Evolutionary conservation across 208 protist genomes (phyloP).

Genomic region (Balamuthia mandrillaris): DNA sequence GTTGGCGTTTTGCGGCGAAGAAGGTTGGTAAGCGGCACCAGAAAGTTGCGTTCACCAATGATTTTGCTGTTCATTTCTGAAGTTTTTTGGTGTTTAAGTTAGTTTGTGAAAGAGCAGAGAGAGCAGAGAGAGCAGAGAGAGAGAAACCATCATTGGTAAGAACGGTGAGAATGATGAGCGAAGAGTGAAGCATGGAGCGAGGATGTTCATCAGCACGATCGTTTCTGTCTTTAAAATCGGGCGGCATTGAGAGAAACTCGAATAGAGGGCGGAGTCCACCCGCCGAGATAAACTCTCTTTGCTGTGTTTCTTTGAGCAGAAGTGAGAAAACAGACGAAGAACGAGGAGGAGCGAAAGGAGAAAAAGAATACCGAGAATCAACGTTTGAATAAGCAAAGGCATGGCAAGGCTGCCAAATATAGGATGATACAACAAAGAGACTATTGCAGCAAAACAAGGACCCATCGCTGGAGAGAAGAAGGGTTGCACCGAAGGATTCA

Average conservation of each 20-base stretch:
- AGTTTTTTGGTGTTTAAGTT: background rate
- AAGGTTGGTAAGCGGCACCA: conserved; percentile 11
- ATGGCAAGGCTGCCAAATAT: conserved; percentile 15
- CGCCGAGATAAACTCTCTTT: background rate
- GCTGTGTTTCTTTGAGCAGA: background rate
- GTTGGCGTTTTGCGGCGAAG: background rate
- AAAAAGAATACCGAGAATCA: too few species aligned
- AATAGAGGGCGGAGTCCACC: conserved; percentile 31
- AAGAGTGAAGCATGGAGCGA: conserved; percentile 14
- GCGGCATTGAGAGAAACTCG: conserved; percentile 17
- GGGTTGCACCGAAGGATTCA: too few species aligned
- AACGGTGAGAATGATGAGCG: background rate
- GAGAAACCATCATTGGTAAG: background rate
- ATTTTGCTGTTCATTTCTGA: conserved; percentile 9
- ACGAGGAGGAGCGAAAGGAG: too few species aligned
- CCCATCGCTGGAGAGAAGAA: too few species aligned
- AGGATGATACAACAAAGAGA: conserved; percentile 20
- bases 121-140: background rate
- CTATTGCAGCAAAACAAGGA: too few species aligned
- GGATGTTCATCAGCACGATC: background rate
- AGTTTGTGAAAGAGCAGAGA: background rate
- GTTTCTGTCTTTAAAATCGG: too few species aligned
- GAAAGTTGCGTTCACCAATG: conserved; percentile 36
- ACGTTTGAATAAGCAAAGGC: conserved; percentile 22
- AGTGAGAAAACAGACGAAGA: background rate